Percentiles rank a stretch among this genome's conserved stretches.
phyloP scores from a whole-genome alignment of 768 basidiomycete genomes.

The Naganishia onofrii region DNA sequence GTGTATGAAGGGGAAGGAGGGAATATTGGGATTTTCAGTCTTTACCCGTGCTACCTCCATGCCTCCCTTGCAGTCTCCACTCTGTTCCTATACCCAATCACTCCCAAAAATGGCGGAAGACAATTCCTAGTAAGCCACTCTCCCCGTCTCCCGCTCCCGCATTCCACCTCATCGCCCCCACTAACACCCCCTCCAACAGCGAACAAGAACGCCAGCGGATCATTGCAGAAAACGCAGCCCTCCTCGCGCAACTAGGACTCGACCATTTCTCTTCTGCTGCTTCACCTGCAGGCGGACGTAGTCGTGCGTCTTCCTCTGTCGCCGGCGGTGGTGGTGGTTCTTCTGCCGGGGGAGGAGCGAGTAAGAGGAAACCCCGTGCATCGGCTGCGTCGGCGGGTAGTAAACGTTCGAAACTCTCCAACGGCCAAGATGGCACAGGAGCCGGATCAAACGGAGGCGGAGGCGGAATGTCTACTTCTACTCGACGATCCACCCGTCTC shows the following conservation, averaged over 20 bases:
- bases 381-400: not conserved
- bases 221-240: slow-evolving; percentile 46
- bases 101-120: slow-evolving; percentile 4
- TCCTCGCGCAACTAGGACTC: slow-evolving; percentile 48
- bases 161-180: not conserved
- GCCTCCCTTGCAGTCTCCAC: too few species aligned
- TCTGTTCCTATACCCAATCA: too few species aligned
- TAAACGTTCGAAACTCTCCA: slow-evolving; percentile 15
- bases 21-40: too few species aligned
- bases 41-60: too few species aligned
- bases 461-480: not conserved
- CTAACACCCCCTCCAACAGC: slow-evolving; percentile 2
- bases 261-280: slow-evolving; percentile 34
- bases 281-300: not conserved
- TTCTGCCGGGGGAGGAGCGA: not conserved
- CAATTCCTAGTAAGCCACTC: slow-evolving; percentile 14
- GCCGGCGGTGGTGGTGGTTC: not conserved
- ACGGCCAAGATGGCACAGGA: not conserved
- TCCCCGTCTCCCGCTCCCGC: not conserved
- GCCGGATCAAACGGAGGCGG: not conserved
- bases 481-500: not conserved
- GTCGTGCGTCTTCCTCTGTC: not conserved
- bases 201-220: slow-evolving; percentile 49
- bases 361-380: slow-evolving; percentile 4
- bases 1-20: too few species aligned